Conservation (phyloP, 2,329 filamentous ascomycete genomes). For the Kalaharituber pfeilii region DNA sequence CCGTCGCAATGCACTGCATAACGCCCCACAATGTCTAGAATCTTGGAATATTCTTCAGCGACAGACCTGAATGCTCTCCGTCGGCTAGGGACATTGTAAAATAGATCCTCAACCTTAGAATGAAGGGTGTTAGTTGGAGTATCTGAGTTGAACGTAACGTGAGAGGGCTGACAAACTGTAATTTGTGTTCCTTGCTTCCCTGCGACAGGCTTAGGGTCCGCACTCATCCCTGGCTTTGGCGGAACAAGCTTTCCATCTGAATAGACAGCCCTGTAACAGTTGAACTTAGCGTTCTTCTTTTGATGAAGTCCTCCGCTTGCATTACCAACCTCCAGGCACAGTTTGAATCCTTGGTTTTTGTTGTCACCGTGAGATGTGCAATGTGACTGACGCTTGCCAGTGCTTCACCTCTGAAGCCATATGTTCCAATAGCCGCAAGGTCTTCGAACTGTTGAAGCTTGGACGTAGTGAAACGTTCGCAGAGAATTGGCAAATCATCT, state of each 20-base stretch:
- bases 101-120: constrained; percentile 68
- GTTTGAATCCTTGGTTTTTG: constrained; percentile 71
- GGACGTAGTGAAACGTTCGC: constrained; percentile 90
- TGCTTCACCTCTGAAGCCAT: constrained; percentile 94
- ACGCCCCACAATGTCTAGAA: constrained; percentile 80
- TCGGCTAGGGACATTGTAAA: constrained; percentile 86
- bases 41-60: constrained; percentile 94
- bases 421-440: constrained; percentile 72
- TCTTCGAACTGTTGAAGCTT: constrained; percentile 92
- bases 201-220: constrained; percentile 73
- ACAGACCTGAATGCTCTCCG: constrained; percentile 77
- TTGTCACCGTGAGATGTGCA: constrained; percentile 85
- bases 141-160: background rate
- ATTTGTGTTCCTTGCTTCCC: constrained; percentile 86
- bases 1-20: constrained; percentile 83
- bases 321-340: constrained; percentile 51
- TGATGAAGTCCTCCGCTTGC: background rate
- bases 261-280: constrained; percentile 50
- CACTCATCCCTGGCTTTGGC: constrained; percentile 68
- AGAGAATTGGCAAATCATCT: constrained; percentile 80
- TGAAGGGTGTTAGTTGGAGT: background rate
- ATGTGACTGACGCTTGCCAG: constrained; percentile 97
- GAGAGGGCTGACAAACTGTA: constrained; percentile 37
- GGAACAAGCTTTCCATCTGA: constrained; percentile 64
- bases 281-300: background rate